Conservation (phyloP, 2,329 filamentous ascomycete genomes). For the Davidsoniella eucalypti region DNA sequence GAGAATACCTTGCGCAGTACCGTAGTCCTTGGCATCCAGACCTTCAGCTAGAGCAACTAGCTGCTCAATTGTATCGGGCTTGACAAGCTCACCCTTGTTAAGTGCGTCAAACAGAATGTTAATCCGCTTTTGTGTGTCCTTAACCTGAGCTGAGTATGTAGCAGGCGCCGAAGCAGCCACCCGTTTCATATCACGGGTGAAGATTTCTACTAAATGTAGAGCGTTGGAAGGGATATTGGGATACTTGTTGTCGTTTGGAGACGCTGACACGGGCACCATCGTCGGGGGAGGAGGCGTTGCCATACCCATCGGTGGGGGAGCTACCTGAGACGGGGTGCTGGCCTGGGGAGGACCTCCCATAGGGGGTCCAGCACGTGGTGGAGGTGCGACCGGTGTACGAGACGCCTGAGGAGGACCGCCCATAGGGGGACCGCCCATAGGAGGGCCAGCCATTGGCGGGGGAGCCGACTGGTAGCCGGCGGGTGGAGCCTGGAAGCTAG, state of each 20-base stretch:
- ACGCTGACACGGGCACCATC: too few relatives aligned
- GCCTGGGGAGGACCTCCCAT: conserved; percentile 7
- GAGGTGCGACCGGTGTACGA: conserved; percentile 17
- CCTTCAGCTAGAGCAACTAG: conserved; percentile 48
- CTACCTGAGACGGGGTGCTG: neutral
- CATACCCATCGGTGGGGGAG: conserved; percentile 16
- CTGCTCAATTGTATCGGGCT: conserved; percentile 57
- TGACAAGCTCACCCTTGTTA: conserved; percentile 85
- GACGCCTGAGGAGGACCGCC: conserved; percentile 10
- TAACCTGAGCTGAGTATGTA: conserved; percentile 76
- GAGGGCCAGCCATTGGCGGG: conserved; percentile 26
- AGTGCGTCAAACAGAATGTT: conserved; percentile 92
- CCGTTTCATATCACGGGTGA: conserved; percentile 72
- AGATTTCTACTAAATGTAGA: conserved; percentile 62
- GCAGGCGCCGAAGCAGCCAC: conserved; percentile 72
- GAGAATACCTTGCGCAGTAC: conserved; percentile 49
- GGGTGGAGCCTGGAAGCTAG: conserved; percentile 28
- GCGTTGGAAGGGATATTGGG: conserved; percentile 66
- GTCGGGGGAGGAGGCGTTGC: conserved; percentile 19
- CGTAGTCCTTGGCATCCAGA: conserved; percentile 53
- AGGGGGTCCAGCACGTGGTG: conserved; percentile 17
- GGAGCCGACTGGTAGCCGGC: conserved; percentile 22
- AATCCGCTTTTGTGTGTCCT: conserved; percentile 84
- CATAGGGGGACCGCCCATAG: conserved; percentile 24
- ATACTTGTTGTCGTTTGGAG: too few relatives aligned